Conservation (phyloP, 2,329 filamentous ascomycete species). For the Arthrinium phaeospermum region DNA sequence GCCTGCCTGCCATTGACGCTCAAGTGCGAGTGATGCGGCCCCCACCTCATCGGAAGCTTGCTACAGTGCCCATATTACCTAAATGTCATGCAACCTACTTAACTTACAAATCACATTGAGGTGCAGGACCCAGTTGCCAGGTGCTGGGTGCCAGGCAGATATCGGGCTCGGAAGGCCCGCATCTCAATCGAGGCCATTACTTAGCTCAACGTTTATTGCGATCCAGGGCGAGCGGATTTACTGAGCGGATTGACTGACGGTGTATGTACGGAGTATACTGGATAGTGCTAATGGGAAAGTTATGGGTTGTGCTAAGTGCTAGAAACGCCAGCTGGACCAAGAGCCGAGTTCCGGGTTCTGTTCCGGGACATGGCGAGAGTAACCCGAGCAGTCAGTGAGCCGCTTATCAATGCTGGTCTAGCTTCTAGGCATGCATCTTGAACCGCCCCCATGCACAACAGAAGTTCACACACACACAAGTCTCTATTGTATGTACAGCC, state of each 20-base stretch:
- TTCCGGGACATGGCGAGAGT: neutral
- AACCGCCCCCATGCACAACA: too few relatives aligned
- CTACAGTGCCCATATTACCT: neutral
- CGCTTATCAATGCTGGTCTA: neutral
- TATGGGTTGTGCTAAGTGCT: neutral
- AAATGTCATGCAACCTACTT: neutral
- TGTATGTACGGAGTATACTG: neutral
- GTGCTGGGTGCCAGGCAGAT: neutral
- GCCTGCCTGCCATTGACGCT: too few relatives aligned
- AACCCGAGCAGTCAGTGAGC: neutral
- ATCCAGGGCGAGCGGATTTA: neutral
- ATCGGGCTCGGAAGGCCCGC: neutral
- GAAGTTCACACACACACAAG: neutral
- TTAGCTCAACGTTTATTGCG: neutral
- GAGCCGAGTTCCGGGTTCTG: slow-evolving; percentile 3
- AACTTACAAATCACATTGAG: neutral
- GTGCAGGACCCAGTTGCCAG: neutral
- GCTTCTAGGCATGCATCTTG: neutral
- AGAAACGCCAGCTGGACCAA: neutral
- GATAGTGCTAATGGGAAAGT: neutral
- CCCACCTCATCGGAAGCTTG: neutral
- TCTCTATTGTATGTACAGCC: neutral
- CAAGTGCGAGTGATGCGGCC: neutral
- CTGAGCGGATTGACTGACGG: neutral
- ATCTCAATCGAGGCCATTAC: neutral